Conservation (phyloP, 192 early-diverging fungal species). For the Coemansia sp. region DNA sequence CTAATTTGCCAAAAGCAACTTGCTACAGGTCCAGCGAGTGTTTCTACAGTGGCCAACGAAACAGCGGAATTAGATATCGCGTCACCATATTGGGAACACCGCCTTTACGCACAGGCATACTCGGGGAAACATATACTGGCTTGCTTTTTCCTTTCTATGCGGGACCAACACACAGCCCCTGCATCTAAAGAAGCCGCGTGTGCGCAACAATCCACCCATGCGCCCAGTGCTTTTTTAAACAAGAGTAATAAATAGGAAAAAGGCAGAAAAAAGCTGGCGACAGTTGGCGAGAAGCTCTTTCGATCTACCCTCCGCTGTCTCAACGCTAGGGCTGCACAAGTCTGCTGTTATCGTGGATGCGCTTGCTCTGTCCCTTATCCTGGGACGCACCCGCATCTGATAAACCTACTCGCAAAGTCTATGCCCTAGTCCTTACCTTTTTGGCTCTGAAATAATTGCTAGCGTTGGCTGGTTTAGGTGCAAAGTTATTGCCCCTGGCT, state of each 20-base stretch:
- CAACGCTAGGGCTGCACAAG: too few relatives aligned
- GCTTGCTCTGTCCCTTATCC: too few relatives aligned
- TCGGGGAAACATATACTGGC: not conserved
- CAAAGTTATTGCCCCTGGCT: not conserved
- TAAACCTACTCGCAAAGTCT: too few relatives aligned
- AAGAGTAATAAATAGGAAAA: constrained; percentile 3
- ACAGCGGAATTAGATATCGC: too few relatives aligned
- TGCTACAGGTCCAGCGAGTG: too few relatives aligned
- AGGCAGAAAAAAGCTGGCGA: not conserved
- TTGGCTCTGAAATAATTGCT: not conserved
- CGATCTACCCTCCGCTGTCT: too few relatives aligned
- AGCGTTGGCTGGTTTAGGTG: not conserved
- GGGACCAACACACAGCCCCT: not conserved
- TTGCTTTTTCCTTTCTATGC: not conserved
- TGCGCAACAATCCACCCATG: constrained; percentile 1
- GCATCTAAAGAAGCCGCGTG: not conserved
- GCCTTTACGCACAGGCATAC: not conserved
- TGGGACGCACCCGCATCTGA: too few relatives aligned
- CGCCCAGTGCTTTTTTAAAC: not conserved
- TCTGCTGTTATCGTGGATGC: too few relatives aligned
- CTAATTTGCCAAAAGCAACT: too few relatives aligned
- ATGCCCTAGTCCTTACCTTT: too few relatives aligned
- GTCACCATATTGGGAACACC: too few relatives aligned
- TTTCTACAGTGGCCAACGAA: too few relatives aligned
- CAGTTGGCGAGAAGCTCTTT: not conserved